Conservation (phyloP, 352 stramenopile species). For the Globisporangium spinosum region DNA sequence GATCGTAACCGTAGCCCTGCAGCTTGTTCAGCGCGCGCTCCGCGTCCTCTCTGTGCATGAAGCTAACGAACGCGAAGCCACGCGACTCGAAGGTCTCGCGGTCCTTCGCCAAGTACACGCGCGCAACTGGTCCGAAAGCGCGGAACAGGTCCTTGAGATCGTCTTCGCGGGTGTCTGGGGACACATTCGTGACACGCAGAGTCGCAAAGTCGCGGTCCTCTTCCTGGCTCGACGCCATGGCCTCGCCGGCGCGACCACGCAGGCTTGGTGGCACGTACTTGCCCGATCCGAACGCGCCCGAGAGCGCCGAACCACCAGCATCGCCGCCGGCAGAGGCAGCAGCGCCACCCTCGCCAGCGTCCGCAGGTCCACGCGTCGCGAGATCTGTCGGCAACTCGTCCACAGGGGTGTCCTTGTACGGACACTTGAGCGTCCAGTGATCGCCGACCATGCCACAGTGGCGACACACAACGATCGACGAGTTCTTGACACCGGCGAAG, state of each 20-base stretch:
- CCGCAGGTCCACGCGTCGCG: slow-evolving; percentile 39
- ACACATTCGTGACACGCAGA: slow-evolving; percentile 99
- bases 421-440: slow-evolving; percentile 90
- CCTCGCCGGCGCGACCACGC: slow-evolving; percentile 43
- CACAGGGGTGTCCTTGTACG: slow-evolving; percentile 86
- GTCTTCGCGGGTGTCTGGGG: slow-evolving; percentile 96
- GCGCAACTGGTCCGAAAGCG: slow-evolving; percentile 94
- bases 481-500: slow-evolving; percentile 85
- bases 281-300: slow-evolving; percentile 72
- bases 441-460: slow-evolving; percentile 90
- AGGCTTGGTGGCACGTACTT: slow-evolving; percentile 87
- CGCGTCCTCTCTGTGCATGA: slow-evolving; percentile 95
- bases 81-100: slow-evolving; percentile 96
- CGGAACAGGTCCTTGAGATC: slow-evolving; percentile 99
- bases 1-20: slow-evolving; percentile 97
- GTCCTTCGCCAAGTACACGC: slow-evolving; percentile 98
- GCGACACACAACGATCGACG: slow-evolving; percentile 86
- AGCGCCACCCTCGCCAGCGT: slow-evolving; percentile 26
- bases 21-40: slow-evolving; percentile 96
- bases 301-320: slow-evolving; percentile 47
- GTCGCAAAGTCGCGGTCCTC: slow-evolving; percentile 85
- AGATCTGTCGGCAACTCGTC: slow-evolving; percentile 76
- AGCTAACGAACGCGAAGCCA: slow-evolving; percentile 99
- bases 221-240: slow-evolving; percentile 37
- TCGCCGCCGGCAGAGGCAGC: slow-evolving; percentile 29